Base-by-base conservation (phyloP, 2,329 filamentous ascomycete species). In the Trichophaea hybrida region DNA sequence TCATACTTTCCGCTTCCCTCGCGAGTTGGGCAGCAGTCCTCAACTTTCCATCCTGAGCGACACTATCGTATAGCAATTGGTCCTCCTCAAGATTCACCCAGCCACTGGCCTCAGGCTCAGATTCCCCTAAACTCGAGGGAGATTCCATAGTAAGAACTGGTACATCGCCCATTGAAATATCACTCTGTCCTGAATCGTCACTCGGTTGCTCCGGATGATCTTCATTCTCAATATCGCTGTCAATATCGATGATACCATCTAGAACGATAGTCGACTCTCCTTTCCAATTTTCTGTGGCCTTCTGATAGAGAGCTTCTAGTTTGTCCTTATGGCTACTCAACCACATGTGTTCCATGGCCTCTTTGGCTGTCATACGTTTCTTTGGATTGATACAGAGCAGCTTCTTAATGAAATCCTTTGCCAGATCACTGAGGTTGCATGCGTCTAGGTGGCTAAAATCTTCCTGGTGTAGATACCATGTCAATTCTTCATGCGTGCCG, bases 401-500 rank as follows among this genome's bases (percentile, higher is more conserved):
- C 1, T 55, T 53, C 13, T 48, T 57, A 15, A 66, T 58, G 31
- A 66, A 63, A 43, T 61, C 64, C 58, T 63, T 64, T 7, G 64
- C 65, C 43, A 62, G 55, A 1, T 13, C 17, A 33, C 57, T 59
- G 24, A 64, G 46, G 5, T 35, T 35, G 50, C 8, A 13, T 8
- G 6, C 13, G 13, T 53, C 32, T 13, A 53, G 15, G 10, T 32
- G 13, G 4, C 32, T 1, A 32, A 53, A 37, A 13, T 53, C 13
- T 35, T n/a, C 50, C 13, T 32, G 32, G 1, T 24, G 32, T n/a
- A 53, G 13, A 12, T 53, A 8, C 40, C 40, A 46, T 13, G 40
- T 46, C 13, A n/a, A 35, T 35, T n/a, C 32, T 7, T 37, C 32
- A 37, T 35, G 13, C 13, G 8, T n/a, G 6, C 50, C 32, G 32